Base-by-base conservation (phyloP, 2,329 filamentous ascomycete genomes). In the Monosporascus sp. region DNA sequence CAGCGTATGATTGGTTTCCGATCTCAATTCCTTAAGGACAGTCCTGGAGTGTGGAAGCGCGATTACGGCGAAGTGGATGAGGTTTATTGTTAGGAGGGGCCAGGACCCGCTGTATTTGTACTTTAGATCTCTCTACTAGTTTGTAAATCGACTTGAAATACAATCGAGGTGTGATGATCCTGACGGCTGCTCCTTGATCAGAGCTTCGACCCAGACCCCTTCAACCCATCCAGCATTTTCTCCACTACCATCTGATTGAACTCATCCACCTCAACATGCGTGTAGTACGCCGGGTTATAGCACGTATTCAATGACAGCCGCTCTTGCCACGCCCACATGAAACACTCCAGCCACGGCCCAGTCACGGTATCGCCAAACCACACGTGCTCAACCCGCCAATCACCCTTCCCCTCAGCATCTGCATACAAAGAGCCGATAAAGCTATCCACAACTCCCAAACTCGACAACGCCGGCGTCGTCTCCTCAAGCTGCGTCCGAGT, bases 1-100 rank as follows among this genome's bases (percentile, higher is more conserved):
- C 63, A 66, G 57, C 56, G 59, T 9, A 61, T 66, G 59, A 57
- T 66, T 49, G 64, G 63, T 2, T 66, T 64, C 52, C 61, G 64
- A 43, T 64, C 62, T 5, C 64, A 66, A 48, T 64, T 57, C 51
- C 53, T 62, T 5, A 61, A 64, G 53, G 59, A 62, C 46, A 61
- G 59, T 17, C 62, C 64, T 3, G 62, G 64, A 7, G 56, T 65
- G 7, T 65, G 64, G 62, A 64, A 62, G 54, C 51, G 56, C 7
- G 56, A 66, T 41, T 66, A 65, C 37, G 45, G 52, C 22, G 48
- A 50, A 45, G 26, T 27, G 50, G 50, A 54, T 26, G 53, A 52
- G 45, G 50, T 49, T 38, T 52, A 55, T 26, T 55, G 49, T 52
- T 52, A 55, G 45, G 31, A 22, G 22, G 11, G 31, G 20, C 19